A percentile compares a stretch with the other conserved stretches of the same genome.
Conservation (phyloP, 2,329 filamentous ascomycete genomes). For the Diplodia corticola region DNA sequence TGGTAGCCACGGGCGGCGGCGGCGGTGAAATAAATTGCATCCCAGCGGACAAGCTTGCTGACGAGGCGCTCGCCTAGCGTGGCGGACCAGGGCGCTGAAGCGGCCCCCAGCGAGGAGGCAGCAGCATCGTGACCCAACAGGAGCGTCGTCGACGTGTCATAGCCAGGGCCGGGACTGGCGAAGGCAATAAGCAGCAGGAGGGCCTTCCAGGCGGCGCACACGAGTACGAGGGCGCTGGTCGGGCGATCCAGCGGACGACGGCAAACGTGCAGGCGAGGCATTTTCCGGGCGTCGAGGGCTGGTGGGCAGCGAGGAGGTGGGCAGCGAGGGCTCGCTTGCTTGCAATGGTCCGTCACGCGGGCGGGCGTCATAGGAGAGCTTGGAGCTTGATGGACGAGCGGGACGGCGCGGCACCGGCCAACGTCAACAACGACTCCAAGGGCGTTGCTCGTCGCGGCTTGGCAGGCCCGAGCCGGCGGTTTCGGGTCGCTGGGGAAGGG, state of each 20-base stretch:
- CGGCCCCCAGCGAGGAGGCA: constrained; percentile 18
- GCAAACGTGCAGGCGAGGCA: neutral
- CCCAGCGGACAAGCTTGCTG: constrained; percentile 71
- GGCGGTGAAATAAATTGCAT: constrained; percentile 74
- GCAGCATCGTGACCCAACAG: constrained; percentile 39
- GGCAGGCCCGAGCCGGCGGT: neutral
- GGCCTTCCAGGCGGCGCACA: constrained; percentile 66
- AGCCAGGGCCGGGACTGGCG: constrained; percentile 61
- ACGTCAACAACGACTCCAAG: neutral
- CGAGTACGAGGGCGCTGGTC: constrained; percentile 27
- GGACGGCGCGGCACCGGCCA: constrained; percentile 9
- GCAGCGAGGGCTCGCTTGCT: neutral
- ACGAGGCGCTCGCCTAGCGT: constrained; percentile 43
- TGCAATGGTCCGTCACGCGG: constrained; percentile 1
- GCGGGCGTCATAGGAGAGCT: constrained; percentile 3
- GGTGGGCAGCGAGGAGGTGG: neutral
- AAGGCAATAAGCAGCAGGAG: constrained; percentile 63
- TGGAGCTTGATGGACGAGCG: neutral
- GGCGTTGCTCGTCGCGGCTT: neutral
- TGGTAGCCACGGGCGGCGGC: constrained; percentile 63
- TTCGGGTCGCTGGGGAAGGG: neutral
- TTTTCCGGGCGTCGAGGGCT: neutral
- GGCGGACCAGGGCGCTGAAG: constrained; percentile 24
- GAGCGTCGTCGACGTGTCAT: constrained; percentile 74
- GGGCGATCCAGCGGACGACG: constrained; percentile 4